These are phyloP conservation scores for Hypoxylon sp. DNA, from an alignment of 2,329 filamentous ascomycete genomes.

Conservation along the genomic window DNA sequence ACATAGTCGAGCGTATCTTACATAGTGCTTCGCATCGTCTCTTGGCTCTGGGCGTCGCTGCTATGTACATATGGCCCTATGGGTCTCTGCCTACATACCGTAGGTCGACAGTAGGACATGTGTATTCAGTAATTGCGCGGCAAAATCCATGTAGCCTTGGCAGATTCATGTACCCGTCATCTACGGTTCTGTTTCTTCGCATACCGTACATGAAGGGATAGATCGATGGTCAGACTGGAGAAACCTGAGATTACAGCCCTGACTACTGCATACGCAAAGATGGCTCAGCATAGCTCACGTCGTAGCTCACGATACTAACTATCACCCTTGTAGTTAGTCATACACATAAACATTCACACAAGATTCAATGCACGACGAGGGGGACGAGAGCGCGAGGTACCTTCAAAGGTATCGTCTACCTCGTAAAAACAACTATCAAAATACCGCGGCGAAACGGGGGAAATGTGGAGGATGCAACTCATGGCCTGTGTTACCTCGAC, in stretches of 20 bases:
- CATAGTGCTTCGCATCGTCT: slow-evolving; percentile 20
- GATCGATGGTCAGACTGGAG: slow-evolving; percentile 18
- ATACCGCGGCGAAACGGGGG: slow-evolving; percentile 33
- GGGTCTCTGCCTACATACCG: too few species aligned
- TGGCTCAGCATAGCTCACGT: slow-evolving; percentile 19
- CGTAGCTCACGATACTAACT: slow-evolving; percentile 13
- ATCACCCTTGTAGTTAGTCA: too few species aligned
- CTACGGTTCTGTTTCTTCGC: neutral
- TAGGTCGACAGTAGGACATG: slow-evolving; percentile 31
- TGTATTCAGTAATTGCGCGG: slow-evolving; percentile 35
- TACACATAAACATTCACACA: too few species aligned
- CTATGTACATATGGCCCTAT: too few species aligned
- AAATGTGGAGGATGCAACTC: slow-evolving; percentile 31
- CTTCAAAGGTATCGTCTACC: slow-evolving; percentile 30
- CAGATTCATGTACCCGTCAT: slow-evolving; percentile 5
- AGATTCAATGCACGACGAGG: slow-evolving; percentile 13
- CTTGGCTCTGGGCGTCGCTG: too few species aligned
- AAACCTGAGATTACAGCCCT: slow-evolving; percentile 26
- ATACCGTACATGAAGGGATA: slow-evolving; percentile 10
- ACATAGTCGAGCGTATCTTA: slow-evolving; percentile 24
- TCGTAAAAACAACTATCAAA: slow-evolving; percentile 26
- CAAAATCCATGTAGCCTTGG: slow-evolving; percentile 38
- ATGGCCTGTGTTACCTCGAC: slow-evolving; percentile 23
- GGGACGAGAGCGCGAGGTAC: slow-evolving; percentile 21
- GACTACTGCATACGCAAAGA: slow-evolving; percentile 17